phyloP scores from a whole-genome alignment of 805 yeast genomes.

The Ogataea philodendri region DNA sequence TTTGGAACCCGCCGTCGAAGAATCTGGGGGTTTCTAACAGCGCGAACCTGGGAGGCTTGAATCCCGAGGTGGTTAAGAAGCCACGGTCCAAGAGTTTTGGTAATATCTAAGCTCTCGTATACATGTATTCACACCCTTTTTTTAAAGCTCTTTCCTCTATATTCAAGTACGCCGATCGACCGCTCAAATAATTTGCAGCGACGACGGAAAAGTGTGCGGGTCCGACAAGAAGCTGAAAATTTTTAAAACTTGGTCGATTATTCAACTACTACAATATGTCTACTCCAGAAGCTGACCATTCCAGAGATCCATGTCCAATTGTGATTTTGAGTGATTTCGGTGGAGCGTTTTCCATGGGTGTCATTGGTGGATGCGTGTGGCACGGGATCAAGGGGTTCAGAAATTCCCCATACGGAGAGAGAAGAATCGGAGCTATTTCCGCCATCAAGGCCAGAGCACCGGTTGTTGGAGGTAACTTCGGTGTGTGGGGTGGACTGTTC shows the following conservation, averaged over 20 bases:
- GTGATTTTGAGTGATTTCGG: conserved; percentile 96
- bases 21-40: conserved; percentile 6
- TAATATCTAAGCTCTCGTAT: conserved; percentile 2
- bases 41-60: too few species aligned
- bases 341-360: conserved; percentile 99
- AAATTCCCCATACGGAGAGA: conserved; percentile 95
- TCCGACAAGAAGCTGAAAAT: conserved; percentile 9
- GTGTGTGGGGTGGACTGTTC: conserved; percentile 99
- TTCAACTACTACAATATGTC: conserved; percentile 48
- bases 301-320: conserved; percentile 98
- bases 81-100: conserved; percentile 27
- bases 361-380: conserved; percentile 97
- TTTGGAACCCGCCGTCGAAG: conserved; percentile 48
- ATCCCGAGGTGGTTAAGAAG: conserved; percentile 12
- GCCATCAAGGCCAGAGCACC: conserved; percentile 98
- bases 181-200: conserved; percentile 8
- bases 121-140: background rate
- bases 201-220: too few species aligned
- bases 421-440: conserved; percentile 82
- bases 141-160: too few species aligned
- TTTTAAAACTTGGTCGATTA: conserved; percentile 4
- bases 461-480: conserved; percentile 97
- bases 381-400: conserved; percentile 98
- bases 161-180: conserved; percentile 11
- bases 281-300: conserved; percentile 73